Evolutionary conservation across 108 stramenopile species (phyloP).

Genomic region (Stephanodiscus minutulus): DNA sequence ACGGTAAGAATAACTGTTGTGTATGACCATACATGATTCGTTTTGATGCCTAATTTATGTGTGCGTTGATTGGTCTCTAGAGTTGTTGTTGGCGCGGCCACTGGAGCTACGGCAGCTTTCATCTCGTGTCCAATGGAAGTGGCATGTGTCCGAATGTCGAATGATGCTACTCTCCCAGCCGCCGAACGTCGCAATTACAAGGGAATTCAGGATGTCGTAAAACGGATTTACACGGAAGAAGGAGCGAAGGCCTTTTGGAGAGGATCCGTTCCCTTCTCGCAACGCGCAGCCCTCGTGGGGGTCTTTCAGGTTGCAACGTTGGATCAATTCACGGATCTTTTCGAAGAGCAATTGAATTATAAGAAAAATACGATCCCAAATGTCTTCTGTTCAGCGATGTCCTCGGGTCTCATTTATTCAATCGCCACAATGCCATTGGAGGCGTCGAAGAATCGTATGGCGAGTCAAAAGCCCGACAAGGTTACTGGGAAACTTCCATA

Average conservation of each 20-base stretch:
- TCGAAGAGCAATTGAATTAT: constrained; percentile 60
- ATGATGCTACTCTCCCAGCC: constrained; percentile 83
- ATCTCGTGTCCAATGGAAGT: constrained; percentile 95
- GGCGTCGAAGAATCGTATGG: constrained; percentile 94
- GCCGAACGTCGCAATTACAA: constrained; percentile 87
- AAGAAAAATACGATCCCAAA: constrained; percentile 81
- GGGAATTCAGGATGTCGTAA: constrained; percentile 71
- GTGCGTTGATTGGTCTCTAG: constrained; percentile 25
- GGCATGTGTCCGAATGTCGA: constrained; percentile 90
- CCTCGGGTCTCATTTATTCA: constrained; percentile 90
- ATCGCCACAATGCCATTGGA: constrained; percentile 95
- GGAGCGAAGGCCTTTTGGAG: constrained; percentile 89
- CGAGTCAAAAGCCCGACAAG: constrained; percentile 80
- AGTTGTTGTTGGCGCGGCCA: constrained; percentile 77
- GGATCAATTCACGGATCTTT: constrained; percentile 92
- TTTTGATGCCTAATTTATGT: constrained; percentile 1
- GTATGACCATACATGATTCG: neutral
- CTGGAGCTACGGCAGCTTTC: constrained; percentile 90
- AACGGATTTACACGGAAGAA: constrained; percentile 81
- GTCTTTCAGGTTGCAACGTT: constrained; percentile 93
- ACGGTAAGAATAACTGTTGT: constrained; percentile 54
- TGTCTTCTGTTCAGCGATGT: constrained; percentile 93
- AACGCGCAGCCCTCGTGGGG: constrained; percentile 92
- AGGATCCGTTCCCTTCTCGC: constrained; percentile 87
- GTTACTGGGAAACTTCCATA: constrained; percentile 83